Base-by-base conservation (phyloP, 1,284 basidiomycete genomes). In the Ganoderma multipileum region DNA sequence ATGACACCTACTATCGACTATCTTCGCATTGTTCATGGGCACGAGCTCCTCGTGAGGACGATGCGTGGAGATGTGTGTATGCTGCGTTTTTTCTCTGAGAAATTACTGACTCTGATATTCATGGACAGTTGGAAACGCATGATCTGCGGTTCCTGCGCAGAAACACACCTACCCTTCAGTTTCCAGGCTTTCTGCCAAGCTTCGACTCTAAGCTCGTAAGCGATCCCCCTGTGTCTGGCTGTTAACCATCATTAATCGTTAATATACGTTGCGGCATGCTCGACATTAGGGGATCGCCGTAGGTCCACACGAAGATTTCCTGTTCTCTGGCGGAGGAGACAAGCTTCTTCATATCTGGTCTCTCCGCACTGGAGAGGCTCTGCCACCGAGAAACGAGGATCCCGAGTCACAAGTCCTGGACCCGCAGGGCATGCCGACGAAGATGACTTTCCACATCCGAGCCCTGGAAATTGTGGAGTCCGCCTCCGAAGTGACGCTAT, bases 321-420 rank as follows among this genome's bases (percentile, higher is more conserved):
- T 96, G 18, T 95, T 95, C 73, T 89, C 89, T 4, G 90, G 89
- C 0, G 93, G 93, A 3, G 85, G 89, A 76, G 87, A 91, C 82
- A 75, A 84, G 73, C 79, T 85, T 72, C 81, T 93, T 77, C 83
- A 90, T 33, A 85, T 84, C 0, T 94, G 92, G 92, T 91, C 90
- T 3, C 75, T 93, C 7, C 82, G 78, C 7, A 86, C 84, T 4
- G 91, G 91, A 2, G 44, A 71, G 14, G 68, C 58, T 11, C 54
- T 75, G 11, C 63, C 57, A 20, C 30, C 23, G 6, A 38, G 42
- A 6, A 55, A 65, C 6, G 42, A 38, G 18, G 23, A 60, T 23
- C 28, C 39, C 44, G 59, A 66, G 8, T 12, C 44, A 2, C 47
- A 59, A 59, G 58, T 59, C 12, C 20, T 59, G 12, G 61, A 50